Evolutionary conservation across 2,329 filamentous ascomycete species (phyloP).

Genomic region (Epichloe coenophiala): DNA sequence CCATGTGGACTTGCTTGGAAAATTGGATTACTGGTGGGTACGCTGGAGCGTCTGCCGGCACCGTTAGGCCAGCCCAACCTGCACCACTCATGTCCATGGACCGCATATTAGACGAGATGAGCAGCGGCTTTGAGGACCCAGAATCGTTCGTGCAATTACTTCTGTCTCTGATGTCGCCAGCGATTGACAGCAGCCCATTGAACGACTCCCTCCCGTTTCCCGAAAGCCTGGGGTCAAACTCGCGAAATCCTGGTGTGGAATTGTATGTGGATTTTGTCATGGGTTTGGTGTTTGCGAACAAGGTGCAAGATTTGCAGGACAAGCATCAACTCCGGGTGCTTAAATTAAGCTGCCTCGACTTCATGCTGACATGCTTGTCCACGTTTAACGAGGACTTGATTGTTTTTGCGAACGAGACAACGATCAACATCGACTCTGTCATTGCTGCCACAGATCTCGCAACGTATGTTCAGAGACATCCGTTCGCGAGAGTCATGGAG

Average conservation of each 20-base stretch:
- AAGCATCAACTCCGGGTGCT: constrained; percentile 58
- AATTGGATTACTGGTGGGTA: constrained; percentile 59
- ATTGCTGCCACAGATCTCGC: constrained; percentile 63
- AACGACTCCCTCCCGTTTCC: constrained; percentile 76
- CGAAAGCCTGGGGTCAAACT: constrained; percentile 65
- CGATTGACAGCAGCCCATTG: constrained; percentile 44
- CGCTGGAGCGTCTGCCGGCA: constrained; percentile 20
- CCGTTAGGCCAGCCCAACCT: constrained; percentile 19
- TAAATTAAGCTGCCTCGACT: constrained; percentile 69
- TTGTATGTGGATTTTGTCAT: constrained; percentile 86
- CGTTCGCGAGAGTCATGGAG: constrained; percentile 90
- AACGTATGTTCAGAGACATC: constrained; percentile 75
- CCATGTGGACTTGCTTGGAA: constrained; percentile 72
- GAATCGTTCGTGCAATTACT: constrained; percentile 73
- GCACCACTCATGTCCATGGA: constrained; percentile 37
- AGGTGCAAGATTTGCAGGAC: constrained; percentile 50
- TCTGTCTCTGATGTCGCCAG: constrained; percentile 55
- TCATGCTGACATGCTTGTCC: constrained; percentile 63
- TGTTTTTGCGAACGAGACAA: constrained; percentile 67
- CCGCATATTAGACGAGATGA: constrained; percentile 59
- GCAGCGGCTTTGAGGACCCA: constrained; percentile 70
- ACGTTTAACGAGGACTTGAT: constrained; percentile 94
- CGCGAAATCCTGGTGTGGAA: constrained; percentile 71
- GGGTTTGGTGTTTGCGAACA: constrained; percentile 60
- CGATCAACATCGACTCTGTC: constrained; percentile 58